These are phyloP conservation scores for Mollisia scopiformis DNA, from an alignment of 2,329 filamentous ascomycete species.

Conservation along the genomic window DNA sequence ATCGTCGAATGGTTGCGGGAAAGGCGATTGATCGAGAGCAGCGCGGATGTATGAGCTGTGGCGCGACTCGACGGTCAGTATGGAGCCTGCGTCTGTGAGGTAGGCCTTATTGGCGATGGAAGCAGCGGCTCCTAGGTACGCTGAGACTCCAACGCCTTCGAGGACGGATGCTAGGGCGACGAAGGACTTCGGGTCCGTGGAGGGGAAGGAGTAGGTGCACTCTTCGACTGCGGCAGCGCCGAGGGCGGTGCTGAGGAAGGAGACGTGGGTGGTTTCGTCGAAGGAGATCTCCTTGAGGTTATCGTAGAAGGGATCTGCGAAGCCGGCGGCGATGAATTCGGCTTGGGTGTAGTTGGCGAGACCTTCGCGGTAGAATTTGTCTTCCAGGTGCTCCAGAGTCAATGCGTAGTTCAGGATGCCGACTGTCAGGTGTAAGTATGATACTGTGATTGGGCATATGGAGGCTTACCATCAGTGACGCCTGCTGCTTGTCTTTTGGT, in stretches of 20 bases:
- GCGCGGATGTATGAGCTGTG: conserved; percentile 65
- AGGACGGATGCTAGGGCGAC: conserved; percentile 54
- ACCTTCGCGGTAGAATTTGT: conserved; percentile 63
- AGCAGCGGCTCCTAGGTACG: conserved; percentile 64
- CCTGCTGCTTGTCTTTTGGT: conserved; percentile 14
- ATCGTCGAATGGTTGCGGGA: conserved; percentile 62
- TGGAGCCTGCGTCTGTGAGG: conserved; percentile 61
- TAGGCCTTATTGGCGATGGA: conserved; percentile 59
- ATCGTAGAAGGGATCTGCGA: conserved; percentile 54
- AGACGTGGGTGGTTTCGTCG: conserved; percentile 52
- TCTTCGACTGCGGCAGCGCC: conserved; percentile 54
- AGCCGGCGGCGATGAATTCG: conserved; percentile 56
- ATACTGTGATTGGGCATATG: not conserved
- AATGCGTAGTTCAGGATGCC: conserved; percentile 39
- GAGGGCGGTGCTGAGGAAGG: conserved; percentile 54
- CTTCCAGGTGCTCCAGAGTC: conserved; percentile 60
- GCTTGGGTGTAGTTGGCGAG: conserved; percentile 57
- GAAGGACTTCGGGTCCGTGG: conserved; percentile 51
- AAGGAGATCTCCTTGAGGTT: conserved; percentile 55
- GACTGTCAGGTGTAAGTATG: not conserved
- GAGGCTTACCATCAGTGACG: conserved; percentile 18
- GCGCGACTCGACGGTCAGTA: conserved; percentile 66
- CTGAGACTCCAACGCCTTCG: conserved; percentile 60
- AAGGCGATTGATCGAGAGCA: conserved; percentile 51
- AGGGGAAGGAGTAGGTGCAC: conserved; percentile 60